Base-by-base conservation (phyloP, 2,329 filamentous ascomycete species). In the Beauveria medogensis region DNA sequence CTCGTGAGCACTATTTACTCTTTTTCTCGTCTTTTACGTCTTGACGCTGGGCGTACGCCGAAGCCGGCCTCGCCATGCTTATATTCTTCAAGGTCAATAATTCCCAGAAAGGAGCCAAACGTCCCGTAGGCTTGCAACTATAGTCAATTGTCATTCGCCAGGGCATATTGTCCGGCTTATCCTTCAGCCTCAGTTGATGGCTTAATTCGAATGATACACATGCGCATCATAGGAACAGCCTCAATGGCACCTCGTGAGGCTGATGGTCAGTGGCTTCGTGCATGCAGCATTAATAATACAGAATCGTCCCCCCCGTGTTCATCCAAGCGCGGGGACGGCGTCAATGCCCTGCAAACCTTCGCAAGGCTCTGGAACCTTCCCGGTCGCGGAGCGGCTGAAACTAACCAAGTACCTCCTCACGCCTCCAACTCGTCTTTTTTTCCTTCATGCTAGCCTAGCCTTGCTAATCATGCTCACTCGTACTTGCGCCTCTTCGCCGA, bases 301-400 rank as follows among this genome's bases (percentile, higher is more conserved):
- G 14, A 9, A 9, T 7, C 14, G 41, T 24, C 43, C 43, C 20
- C 20, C 30, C 22, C 40, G 34, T 43, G 12, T 22, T 43, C 22
- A 3, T 22, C 6, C 22, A 20, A 28, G 18, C 55, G 37, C 16
- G 37, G 47, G 30, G 30, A 37, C 20, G 16, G 16, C 20, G 46
- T 24, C 20, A 28, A 30, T 16, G 34, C 16, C 6, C 20, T 41
- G 26, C 41, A 34, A 22, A 26, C 34, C 54, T 37, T 41, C 18
- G n/a, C 18, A 41, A 14, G 55, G 28, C 55, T 57, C 55, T 57
- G 55, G 55, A 57, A 57, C 43, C 55, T 57, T 40, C 30, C 34
- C 20, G 53, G 5, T 20, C 18, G 12, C 26, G 53, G 40, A 50
- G 44, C 24, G 55, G 46, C 47, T 51, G 37, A 51, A 30, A 28